Base-by-base conservation (phyloP, 192 early-diverging fungal genomes). In the Entomortierella beljakovae region DNA sequence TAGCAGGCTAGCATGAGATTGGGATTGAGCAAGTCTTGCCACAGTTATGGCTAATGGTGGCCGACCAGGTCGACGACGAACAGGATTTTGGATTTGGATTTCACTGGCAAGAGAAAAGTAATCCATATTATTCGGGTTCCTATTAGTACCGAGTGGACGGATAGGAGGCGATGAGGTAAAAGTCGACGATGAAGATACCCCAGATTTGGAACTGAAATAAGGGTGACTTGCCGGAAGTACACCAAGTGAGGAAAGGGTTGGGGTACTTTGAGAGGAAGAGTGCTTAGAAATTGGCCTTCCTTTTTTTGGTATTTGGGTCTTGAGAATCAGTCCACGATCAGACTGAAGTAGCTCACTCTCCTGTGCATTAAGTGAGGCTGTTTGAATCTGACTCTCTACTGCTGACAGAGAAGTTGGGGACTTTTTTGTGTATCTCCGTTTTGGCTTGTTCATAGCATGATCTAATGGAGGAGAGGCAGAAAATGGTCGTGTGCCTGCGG, bases 251-350 rank as follows among this genome's bases (percentile, higher is more conserved):
- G 75, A 55, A 6, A 79, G 40, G n/a, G 61, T 70, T 51, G 75
- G 68, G 16, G 67, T 65, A 32, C 61, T 61, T 46, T 53, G 63
- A 50, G 57, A 51, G 32, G 63, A 22, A 26, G 67, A 40, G 20
- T 79, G 75, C 34, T 70, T 69, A 1, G 75, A 70, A 23, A 79
- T 70, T 15, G 75, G 75, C 6, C 75, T 63, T 11, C 75, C 75
- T 34, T 79, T 79, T 34, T 79, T 79, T 50, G 75, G 75, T 22
- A 79, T 79, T 51, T 79, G 75, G 15, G 75, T 65, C 68, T 70
- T 79, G 5, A 70, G 62, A 33, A 79, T 61, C 10, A 79, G 57
- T 1, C 75, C 75, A 1, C 75, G 75, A 22, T 79, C 75, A n/a
- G 74, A 69, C 15, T 68, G 67, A 31, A 69, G 18, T 16, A 50